Base-by-base conservation (phyloP, 2,329 filamentous ascomycete species). In the Lomentospora prolificans region DNA sequence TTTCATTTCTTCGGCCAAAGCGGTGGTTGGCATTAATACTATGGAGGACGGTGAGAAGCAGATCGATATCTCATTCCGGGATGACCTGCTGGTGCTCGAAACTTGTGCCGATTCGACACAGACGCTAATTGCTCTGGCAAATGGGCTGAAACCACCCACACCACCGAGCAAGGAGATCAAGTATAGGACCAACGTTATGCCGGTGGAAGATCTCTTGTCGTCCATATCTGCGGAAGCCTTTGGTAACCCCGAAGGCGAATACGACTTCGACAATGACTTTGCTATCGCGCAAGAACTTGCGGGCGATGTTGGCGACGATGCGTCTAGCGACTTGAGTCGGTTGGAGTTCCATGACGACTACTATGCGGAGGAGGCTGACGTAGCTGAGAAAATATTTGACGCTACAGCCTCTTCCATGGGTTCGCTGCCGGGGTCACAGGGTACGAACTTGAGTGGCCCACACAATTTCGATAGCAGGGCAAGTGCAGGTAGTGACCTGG, bases 61-160 rank as follows among this genome's bases (percentile, higher is more conserved):
- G 41, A 70, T 96, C 12, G 86, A 94, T 61, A 77, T 96, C 1
- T 89, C 95, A 60, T 73, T 97, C 50, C 83, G 83, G 58, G 91
- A 96, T 64, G 87, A 95, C 60, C 77, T 99, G 1, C 76, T 99
- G 55, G 85, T 99, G 31, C 73, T 99, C 5, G 94, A 99, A 69
- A 95, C 91, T 1, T 99, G 95, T 64, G 94, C 94, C 28, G 94
- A 99, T 69, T 99, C 94, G 1, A 97, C 90, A 0, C 90, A 96
- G 67, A 99, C 94, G 0, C 77, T 99, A 12, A 86, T 96, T 54
- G 78, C 81, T 2, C 79, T 95, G 44, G 72, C 91, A 14, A 89
- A 87, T 63, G 90, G 87, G 0, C 76, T 99, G 3, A 84, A 85
- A 36, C 94, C 92, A 3, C 92, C 94, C 1, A 85, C 83, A 6